Evolutionary conservation across 2,329 filamentous ascomycete species (phyloP).

Genomic region (Dactylella cylindrospora): DNA sequence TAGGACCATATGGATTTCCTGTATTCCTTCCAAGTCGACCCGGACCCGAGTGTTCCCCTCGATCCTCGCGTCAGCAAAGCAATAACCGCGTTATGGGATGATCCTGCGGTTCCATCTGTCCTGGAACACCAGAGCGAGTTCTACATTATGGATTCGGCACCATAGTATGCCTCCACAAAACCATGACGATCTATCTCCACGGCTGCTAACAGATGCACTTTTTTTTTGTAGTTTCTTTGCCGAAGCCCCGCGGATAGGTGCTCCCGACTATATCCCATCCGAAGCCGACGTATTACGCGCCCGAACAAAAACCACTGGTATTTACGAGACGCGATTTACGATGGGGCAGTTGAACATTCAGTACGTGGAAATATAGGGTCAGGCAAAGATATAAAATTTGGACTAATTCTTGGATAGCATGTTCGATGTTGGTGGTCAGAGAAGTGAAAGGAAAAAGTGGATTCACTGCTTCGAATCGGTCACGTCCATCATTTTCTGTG

Average conservation of each 20-base stretch:
- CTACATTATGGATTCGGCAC: constrained; percentile 98
- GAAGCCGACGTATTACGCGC: constrained; percentile 95
- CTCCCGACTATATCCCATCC: constrained; percentile 81
- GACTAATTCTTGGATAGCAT: constrained; percentile 64
- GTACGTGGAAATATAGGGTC: constrained; percentile 60
- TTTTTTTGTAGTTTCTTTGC: constrained; percentile 78
- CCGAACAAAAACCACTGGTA: constrained; percentile 96
- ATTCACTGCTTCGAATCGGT: constrained; percentile 99
- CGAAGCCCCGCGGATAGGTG: constrained; percentile 80
- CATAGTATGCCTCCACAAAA: constrained; percentile 69
- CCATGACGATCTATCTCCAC: constrained; percentile 24
- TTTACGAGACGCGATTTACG: constrained; percentile 97
- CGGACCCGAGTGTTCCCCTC: constrained; percentile 82
- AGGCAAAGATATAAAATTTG: constrained; percentile 33
- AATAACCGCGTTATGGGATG: constrained; percentile 84
- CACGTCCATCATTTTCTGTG: constrained; percentile 98
- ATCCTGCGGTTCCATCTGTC: constrained; percentile 76
- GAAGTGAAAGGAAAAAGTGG: constrained; percentile 99
- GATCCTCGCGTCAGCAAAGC: constrained; percentile 79
- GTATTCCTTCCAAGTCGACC: constrained; percentile 82
- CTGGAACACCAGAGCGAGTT: constrained; percentile 97
- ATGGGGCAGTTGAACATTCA: constrained; percentile 99
- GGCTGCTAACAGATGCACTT: constrained; percentile 47
- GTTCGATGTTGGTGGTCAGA: constrained; percentile 97
- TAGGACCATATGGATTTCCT: constrained; percentile 76